Conservation (phyloP, 2,329 filamentous ascomycete species). For the Sclerotinia trifoliorum region DNA sequence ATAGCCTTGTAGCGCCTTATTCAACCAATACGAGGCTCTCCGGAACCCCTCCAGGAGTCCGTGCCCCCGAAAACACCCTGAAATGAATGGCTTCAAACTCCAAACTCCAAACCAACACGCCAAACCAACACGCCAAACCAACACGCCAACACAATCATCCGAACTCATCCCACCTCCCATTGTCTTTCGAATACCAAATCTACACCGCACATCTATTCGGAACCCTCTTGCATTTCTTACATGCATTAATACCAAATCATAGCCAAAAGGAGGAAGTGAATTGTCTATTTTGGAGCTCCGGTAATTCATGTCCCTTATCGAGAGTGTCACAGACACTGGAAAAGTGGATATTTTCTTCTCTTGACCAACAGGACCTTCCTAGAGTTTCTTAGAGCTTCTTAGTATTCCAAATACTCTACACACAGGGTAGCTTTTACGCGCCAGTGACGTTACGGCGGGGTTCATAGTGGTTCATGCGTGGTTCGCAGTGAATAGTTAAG, state of each 20-base stretch:
- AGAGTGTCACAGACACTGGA: neutral
- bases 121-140: neutral
- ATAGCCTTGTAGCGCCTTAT: neutral
- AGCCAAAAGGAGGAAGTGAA: constrained; percentile 1
- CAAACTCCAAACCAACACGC: no score
- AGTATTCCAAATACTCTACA: constrained; percentile 13
- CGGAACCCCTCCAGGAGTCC: neutral
- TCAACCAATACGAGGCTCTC: neutral
- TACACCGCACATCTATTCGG: neutral
- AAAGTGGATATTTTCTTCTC: neutral
- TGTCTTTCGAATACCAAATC: no score
- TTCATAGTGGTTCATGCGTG: neutral
- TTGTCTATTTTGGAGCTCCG: constrained; percentile 1
- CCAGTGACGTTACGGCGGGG: constrained; percentile 8
- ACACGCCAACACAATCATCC: no score
- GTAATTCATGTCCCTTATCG: neutral
- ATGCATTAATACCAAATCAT: neutral
- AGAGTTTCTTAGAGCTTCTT: constrained; percentile 10
- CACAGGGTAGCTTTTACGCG: neutral
- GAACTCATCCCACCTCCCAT: no score
- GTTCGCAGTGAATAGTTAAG: neutral
- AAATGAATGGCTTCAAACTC: no score
- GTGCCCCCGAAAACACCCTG: neutral
- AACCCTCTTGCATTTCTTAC: neutral
- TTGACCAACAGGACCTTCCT: neutral